A percentile compares a stretch with the other conserved stretches of the same genome.
These are phyloP conservation scores for Lichenothelia convexa DNA, from an alignment of 495 filamentous ascomycete species.

Conservation along the genomic window DNA sequence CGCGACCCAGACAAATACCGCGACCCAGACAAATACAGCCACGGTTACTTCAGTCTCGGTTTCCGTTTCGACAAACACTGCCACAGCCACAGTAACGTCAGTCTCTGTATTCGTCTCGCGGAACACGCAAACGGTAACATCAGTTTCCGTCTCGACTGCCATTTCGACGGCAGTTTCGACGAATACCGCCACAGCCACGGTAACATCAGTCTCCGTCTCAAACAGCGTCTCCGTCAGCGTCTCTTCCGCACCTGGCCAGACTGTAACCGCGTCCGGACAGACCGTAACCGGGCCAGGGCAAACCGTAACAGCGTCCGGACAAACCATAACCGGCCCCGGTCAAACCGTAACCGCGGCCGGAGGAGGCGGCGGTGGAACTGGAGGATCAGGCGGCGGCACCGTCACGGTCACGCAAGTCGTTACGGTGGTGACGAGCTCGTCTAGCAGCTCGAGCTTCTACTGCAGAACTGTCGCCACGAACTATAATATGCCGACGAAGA, in stretches of 20 bases:
- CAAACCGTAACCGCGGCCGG: conserved; percentile 2
- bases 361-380: neutral
- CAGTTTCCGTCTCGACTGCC: too few relatives aligned
- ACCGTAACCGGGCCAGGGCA: neutral
- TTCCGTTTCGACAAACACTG: too few relatives aligned
- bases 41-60: too few relatives aligned
- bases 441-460: conserved; percentile 4
- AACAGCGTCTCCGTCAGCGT: conserved; percentile 5
- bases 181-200: neutral
- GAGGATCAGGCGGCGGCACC: conserved; percentile 4
- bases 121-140: too few relatives aligned
- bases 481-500: conserved; percentile 5
- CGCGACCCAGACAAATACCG: too few relatives aligned
- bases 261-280: conserved; percentile 3
- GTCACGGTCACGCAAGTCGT: conserved; percentile 5
- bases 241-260: neutral
- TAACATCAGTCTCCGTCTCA: conserved; percentile 3
- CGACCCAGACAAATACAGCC: too few relatives aligned
- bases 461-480: conserved; percentile 10
- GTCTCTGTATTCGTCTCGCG: too few relatives aligned
- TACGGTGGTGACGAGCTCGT: neutral
- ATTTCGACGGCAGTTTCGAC: neutral
- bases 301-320: conserved; percentile 1
- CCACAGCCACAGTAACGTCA: too few relatives aligned
- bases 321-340: conserved; percentile 1